Conservation (phyloP, 768 basidiomycete species). For the Tylopilus sp. region DNA sequence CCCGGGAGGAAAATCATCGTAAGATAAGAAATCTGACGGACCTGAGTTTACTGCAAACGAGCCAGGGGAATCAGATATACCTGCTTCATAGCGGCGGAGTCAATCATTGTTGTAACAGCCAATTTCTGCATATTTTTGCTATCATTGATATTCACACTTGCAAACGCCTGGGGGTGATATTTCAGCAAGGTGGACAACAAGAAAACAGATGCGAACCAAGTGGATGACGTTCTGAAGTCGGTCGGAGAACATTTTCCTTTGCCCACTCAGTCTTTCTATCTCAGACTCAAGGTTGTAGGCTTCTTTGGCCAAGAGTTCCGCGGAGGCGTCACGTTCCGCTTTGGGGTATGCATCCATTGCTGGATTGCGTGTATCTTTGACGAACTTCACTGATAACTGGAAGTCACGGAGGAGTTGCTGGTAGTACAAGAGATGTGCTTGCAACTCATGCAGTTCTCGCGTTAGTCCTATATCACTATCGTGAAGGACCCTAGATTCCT, state of each 20-base stretch:
- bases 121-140: constrained; percentile 48
- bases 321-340: constrained; percentile 21
- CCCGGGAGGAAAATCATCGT: constrained; percentile 62
- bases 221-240: constrained; percentile 35
- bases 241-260: constrained; percentile 30
- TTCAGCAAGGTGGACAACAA: neutral
- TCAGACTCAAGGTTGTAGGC: constrained; percentile 47
- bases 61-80: constrained; percentile 5
- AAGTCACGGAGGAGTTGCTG: constrained; percentile 54
- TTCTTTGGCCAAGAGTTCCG: constrained; percentile 43
- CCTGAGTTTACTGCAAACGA: constrained; percentile 6
- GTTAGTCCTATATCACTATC: constrained; percentile 44
- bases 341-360: constrained; percentile 33
- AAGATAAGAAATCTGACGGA: constrained; percentile 41
- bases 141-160: constrained; percentile 53
- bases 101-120: constrained; percentile 42
- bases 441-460: constrained; percentile 52
- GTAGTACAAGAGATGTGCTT: constrained; percentile 58
- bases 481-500: constrained; percentile 47
- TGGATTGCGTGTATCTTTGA: constrained; percentile 47
- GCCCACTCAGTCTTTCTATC: constrained; percentile 43
- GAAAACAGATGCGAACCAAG: constrained; percentile 21
- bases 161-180: constrained; percentile 45
- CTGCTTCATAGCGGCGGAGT: constrained; percentile 41
- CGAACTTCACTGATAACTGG: constrained; percentile 45